Percentiles rank a stretch among this genome's conserved stretches.
phyloP scores from a whole-genome alignment of 305 asterid species.

The Solanum hybrid region DNA sequence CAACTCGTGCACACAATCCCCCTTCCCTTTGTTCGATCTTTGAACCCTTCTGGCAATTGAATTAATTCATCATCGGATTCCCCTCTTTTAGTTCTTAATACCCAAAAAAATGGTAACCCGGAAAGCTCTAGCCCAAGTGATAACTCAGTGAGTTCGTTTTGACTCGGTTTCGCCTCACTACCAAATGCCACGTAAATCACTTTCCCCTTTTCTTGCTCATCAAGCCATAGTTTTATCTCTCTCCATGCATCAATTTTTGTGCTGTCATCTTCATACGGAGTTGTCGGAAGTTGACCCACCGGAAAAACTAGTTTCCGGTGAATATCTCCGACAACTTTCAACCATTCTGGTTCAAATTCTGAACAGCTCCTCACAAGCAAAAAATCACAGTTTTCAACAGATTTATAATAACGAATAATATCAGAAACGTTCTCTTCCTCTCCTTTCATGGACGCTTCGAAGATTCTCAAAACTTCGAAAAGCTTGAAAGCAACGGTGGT shows the following conservation, averaged over 20 bases:
- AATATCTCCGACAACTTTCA: background rate
- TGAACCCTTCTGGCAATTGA: constrained; percentile 40
- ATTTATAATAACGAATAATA: background rate
- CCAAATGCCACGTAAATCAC: constrained; percentile 34
- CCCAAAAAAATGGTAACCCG: constrained; percentile 41
- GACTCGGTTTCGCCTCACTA: constrained; percentile 20
- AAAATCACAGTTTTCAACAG: background rate
- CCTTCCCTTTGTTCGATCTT: constrained; percentile 24
- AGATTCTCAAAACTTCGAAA: constrained; percentile 2
- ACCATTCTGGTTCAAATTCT: constrained; percentile 13
- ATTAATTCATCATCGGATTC: background rate
- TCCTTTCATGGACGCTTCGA: background rate
- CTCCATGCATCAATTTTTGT: constrained; percentile 7
- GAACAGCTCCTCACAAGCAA: background rate
- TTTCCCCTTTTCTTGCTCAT: background rate
- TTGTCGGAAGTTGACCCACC: constrained; percentile 23
- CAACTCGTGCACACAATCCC: constrained; percentile 46
- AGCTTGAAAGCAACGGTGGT: constrained; percentile 11
- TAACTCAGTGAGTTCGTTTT: constrained; percentile 29
- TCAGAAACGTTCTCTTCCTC: constrained; percentile 10
- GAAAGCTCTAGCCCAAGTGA: constrained; percentile 44
- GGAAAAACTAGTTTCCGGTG: constrained; percentile 16
- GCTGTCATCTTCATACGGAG: background rate
- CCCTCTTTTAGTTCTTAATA: constrained; percentile 5
- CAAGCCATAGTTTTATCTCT: constrained; percentile 10